These are phyloP conservation scores for Emmonsiellopsis sp. DNA, from an alignment of 2,329 filamentous ascomycete species.

Conservation along the genomic window DNA sequence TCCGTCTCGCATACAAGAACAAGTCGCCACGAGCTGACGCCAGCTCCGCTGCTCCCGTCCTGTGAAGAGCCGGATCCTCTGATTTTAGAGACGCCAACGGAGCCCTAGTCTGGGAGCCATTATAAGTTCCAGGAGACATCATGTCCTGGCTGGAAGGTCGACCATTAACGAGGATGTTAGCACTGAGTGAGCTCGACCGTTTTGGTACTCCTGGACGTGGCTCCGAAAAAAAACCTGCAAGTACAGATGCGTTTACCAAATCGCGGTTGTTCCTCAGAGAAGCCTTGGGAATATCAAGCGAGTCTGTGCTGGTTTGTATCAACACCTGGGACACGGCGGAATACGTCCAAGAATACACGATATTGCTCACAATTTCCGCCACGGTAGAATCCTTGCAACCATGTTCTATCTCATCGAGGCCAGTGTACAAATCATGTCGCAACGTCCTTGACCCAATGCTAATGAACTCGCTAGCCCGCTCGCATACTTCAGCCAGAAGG, in stretches of 20 bases:
- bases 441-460: slow-evolving; percentile 70
- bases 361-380: slow-evolving; percentile 32
- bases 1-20: slow-evolving; percentile 67
- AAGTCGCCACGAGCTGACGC: slow-evolving; percentile 77
- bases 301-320: slow-evolving; percentile 29
- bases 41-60: slow-evolving; percentile 65
- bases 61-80: slow-evolving; percentile 34
- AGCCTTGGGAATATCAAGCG: slow-evolving; percentile 28
- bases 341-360: slow-evolving; percentile 41
- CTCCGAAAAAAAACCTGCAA: slow-evolving; percentile 15
- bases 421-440: slow-evolving; percentile 64
- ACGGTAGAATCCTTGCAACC: slow-evolving; percentile 20
- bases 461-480: slow-evolving; percentile 74
- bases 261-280: slow-evolving; percentile 24
- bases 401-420: slow-evolving; percentile 39
- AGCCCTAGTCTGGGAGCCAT: slow-evolving; percentile 29
- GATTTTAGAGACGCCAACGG: slow-evolving; percentile 33
- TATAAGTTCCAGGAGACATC: slow-evolving; percentile 19
- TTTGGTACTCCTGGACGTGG: slow-evolving; percentile 23
- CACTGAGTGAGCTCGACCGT: slow-evolving; percentile 24
- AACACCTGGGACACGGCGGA: slow-evolving; percentile 36
- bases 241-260: slow-evolving; percentile 14
- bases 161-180: neutral
- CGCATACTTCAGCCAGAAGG: slow-evolving; percentile 78
- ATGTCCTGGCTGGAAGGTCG: slow-evolving; percentile 24